Evolutionary conservation across 495 filamentous ascomycete genomes (phyloP), one percentile per base, ranked within the genome.

Genomic region (Aspergillus ostianus): DNA sequence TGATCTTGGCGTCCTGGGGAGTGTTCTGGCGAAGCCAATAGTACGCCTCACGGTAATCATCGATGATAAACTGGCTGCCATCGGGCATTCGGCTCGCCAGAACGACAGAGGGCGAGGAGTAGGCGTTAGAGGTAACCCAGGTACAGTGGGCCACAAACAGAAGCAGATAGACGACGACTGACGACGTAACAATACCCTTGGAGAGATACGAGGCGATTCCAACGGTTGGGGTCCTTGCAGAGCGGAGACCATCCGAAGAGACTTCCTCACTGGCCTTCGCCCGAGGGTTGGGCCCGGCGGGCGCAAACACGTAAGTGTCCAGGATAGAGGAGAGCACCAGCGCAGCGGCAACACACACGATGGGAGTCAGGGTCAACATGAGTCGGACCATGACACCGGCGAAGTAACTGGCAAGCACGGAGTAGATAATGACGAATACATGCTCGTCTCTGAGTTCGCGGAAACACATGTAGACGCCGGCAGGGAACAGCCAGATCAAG

Each of bases 21-120:
- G 95, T 98, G 73, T 99, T 99, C 74, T 98, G 96, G 63, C 95
- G 90, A 51, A 99, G 87, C 95, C 95, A 99, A 76, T 99, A 96
- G 80, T 99, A 99, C 3, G 95, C 95, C 81, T 99, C 95, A 69
- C 95, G 88, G 75, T 99, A 99, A 73, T 99, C 95, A 68, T 99
- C 95, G 69, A 99, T 99, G 73, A 99, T 98, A 76, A 93, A 91
- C 66, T 98, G 94, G 66, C 88, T 93, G 56, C 95, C 95, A 75
- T 99, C 94, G 2, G 95, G 92, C 74, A 96, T 80, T 51, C 87
- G 82, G 73, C 91, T 96, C 26, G 95, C 95, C 64, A 99, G 77
- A 26, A 99, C 95, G 55, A 99, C 95, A 2, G 95, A 99, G 1
- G 95, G 95, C 12, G 95, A 98, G 7, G 92, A 97, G 73, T 99